These are phyloP conservation scores for Gremmenia infestans DNA, from an alignment of 2,329 filamentous ascomycete species.

Conservation along the genomic window DNA sequence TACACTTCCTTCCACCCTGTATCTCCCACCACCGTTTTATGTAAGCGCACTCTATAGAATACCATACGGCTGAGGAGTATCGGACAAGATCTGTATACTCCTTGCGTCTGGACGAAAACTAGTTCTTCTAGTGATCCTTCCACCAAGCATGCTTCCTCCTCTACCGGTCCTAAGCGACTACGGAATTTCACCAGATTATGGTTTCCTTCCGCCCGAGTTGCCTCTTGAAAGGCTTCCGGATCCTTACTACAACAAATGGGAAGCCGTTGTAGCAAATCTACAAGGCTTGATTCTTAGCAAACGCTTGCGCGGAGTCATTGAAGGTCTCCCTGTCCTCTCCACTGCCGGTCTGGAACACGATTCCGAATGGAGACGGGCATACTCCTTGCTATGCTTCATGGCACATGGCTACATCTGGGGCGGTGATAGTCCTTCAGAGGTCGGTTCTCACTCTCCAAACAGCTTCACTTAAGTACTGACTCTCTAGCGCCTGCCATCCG, in stretches of 20 bases:
- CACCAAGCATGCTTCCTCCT: constrained; percentile 46
- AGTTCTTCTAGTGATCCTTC: constrained; percentile 14
- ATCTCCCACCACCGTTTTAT: constrained; percentile 15
- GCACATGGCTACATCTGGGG: constrained; percentile 96
- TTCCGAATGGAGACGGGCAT: constrained; percentile 89
- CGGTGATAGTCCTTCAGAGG: constrained; percentile 75
- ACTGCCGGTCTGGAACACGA: constrained; percentile 77
- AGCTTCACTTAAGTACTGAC: constrained; percentile 12
- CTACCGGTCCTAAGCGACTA: constrained; percentile 68
- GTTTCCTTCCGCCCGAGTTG: constrained; percentile 79
- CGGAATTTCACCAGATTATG: constrained; percentile 70
- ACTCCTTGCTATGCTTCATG: constrained; percentile 85
- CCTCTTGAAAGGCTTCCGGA: constrained; percentile 79
- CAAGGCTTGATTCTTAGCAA: constrained; percentile 83
- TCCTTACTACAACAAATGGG: constrained; percentile 93
- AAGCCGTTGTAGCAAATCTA: constrained; percentile 77
- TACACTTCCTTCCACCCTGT: not conserved
- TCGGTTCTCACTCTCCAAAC: constrained; percentile 28
- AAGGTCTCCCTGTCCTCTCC: constrained; percentile 76
- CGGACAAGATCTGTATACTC: constrained; percentile 56
- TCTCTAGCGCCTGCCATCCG: constrained; percentile 59
- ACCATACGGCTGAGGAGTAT: constrained; percentile 57
- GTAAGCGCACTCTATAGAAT: constrained; percentile 14
- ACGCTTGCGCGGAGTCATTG: constrained; percentile 73
- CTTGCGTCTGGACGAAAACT: constrained; percentile 51